phyloP scores from a whole-genome alignment of 306 rosid species.

The Quercus parvula region DNA sequence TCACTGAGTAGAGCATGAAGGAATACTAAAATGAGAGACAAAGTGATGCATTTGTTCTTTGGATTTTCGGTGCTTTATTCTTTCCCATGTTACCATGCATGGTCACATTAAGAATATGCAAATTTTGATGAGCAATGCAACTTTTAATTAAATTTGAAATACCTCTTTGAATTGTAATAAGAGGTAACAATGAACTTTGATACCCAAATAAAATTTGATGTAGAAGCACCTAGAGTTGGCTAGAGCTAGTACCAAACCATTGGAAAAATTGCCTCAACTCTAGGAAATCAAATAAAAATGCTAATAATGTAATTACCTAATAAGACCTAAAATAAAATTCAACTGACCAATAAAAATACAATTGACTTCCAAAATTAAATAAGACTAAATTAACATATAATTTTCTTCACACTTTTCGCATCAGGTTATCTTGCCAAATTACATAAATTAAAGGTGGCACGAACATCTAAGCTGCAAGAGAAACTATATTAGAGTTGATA shows the following conservation, averaged over 20 bases:
- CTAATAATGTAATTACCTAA: too few species aligned
- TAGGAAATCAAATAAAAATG: too few species aligned
- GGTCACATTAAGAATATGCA: not conserved
- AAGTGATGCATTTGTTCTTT: not conserved
- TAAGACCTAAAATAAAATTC: too few species aligned
- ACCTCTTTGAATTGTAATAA: not conserved
- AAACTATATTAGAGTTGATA: not conserved
- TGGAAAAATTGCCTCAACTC: too few species aligned
- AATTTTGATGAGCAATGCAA: not conserved
- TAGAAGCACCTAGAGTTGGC: too few species aligned
- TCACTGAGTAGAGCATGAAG: not conserved
- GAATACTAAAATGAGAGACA: not conserved
- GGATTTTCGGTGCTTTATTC: not conserved
- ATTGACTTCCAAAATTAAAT: too few species aligned
- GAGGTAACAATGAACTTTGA: not conserved
- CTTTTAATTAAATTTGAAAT: not conserved
- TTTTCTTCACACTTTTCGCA: too few species aligned
- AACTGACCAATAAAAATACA: too few species aligned
- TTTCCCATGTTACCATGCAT: not conserved
- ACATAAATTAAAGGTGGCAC: not conserved
- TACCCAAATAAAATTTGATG: too few species aligned
- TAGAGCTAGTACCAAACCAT: too few species aligned
- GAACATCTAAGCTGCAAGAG: constrained; percentile 2
- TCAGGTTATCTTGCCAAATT: not conserved
- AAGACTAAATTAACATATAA: too few species aligned